Base-by-base conservation (phyloP, 2,329 filamentous ascomycete genomes). In the Diaporthe batatas region DNA sequence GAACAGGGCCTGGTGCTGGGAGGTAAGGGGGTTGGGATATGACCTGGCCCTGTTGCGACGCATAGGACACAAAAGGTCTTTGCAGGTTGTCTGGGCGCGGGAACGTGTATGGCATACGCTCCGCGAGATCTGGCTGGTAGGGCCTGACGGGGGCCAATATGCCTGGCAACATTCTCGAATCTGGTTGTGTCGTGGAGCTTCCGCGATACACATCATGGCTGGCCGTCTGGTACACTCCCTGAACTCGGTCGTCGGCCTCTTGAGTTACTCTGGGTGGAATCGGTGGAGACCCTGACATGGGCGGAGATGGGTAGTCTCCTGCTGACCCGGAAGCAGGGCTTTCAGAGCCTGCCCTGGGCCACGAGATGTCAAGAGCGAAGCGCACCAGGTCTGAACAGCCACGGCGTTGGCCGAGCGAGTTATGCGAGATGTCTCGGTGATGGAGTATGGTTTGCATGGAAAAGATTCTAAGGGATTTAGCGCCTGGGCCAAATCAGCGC, bases 231-330 rank as follows among this genome's bases (percentile, higher is more conserved):
- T 85, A 88, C 77, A 81, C 81, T 79, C 82, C 84, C 79, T 87
- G 86, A 79, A 85, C 84, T 82, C 87, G 86, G 82, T 88, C 86
- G 82, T 84, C 85, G 79, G 85, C 85, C 83, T 90, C 88, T 82
- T 84, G 87, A 81, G 86, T 86, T 85, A 83, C 81, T 84, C 88
- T 90, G 81, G 86, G 85, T 82, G 89, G 88, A 78, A 87, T 84
- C 78, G 87, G 87, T 79, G 90, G 89, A 85, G 91, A 91, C 81
- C 89, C 90, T 86, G 91, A 92, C 91, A 92, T 92, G 87, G 91
- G 91, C 85, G 91, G 91, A 87, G 91, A 92, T 81, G 90, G 91
- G 84, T 92, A 92, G 81, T 88, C 89, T 86, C 85, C 85, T 80
- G 84, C 84, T 79, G 85, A 86, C 84, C 85, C 85, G 79, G 85